Evolutionary conservation across 441 rosid genomes (phyloP), one percentile per base, ranked within the genome.

Genomic region (Arabidopsis lyrata): DNA sequence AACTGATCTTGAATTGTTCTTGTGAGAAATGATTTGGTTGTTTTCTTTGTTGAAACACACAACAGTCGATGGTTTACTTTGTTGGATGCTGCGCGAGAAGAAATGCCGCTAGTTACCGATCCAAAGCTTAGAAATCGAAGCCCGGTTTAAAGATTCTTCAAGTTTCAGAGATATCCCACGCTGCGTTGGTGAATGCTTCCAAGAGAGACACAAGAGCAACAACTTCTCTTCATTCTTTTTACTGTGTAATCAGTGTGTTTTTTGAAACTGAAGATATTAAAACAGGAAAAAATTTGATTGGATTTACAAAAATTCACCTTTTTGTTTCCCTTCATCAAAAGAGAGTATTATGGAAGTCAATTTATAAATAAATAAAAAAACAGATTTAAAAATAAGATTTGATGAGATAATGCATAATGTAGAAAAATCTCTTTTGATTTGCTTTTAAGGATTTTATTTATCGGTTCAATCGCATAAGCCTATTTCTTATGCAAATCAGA

Each of bases 61-160:
- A 34, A 52, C 89, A 93, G 98, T 86, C 89, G 1, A 63, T 85
- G 68, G 77, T 93, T 48, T 93, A 93, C 85, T 86, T 90, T 18
- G 90, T 90, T 1, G 98, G 98, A 65, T 93, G 98, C 82, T 93
- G 96, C 41, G 98, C 98, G 1, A 85, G 98, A 78, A 82, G 92
- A 68, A 93, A 88, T 65, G 97, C 90, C 50, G 76, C 86, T 8
- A 58, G 71, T 62, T 79, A 78, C 48, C 70, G 36, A 16, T 66
- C 85, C 5, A 91, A 91, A 81, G 73, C 79, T 78, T 89, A 86
- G 86, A 69, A 75, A 47, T 5, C 44, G 47, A 74, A 75, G 41
- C 47, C 29, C 1, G 5, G 34, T 11, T 14, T 15, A 50, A 47
- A 15, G 18, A n/a, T 44, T 55, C 35, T 10, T 50, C 27, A 38